A percentile compares a stretch with the other conserved stretches of the same genome.
Evolutionary conservation across 1,284 basidiomycete species (phyloP).

Genomic region (Rhizoctonia solani): DNA sequence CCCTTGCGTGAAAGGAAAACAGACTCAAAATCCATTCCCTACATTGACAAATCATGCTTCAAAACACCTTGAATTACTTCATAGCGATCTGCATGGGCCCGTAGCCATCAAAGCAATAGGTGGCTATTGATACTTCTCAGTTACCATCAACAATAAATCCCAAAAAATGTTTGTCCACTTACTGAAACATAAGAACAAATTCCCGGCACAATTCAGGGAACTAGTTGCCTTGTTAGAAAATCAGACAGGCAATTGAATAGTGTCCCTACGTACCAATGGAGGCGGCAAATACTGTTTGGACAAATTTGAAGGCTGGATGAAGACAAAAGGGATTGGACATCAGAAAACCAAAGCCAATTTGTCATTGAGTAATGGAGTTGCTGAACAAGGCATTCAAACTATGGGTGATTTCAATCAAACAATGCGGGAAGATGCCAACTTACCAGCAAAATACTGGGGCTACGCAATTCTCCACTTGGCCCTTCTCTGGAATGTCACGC

Average conservation of each 20-base stretch:
- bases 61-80: slow-evolving; percentile 35
- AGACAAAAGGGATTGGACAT: slow-evolving; percentile 13
- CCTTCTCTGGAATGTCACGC: slow-evolving; percentile 14
- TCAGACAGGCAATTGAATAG: slow-evolving; percentile 25
- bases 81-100: slow-evolving; percentile 37
- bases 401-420: neutral
- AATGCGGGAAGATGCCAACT: slow-evolving; percentile 4
- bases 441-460: slow-evolving; percentile 27
- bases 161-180: slow-evolving; percentile 25
- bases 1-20: slow-evolving; percentile 33
- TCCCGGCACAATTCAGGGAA: slow-evolving; percentile 25
- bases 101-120: slow-evolving; percentile 14
- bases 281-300: slow-evolving; percentile 39
- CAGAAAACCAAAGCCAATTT: slow-evolving; percentile 6
- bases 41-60: neutral
- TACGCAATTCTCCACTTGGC: neutral
- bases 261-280: slow-evolving; percentile 38
- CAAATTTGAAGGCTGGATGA: neutral
- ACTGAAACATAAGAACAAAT: slow-evolving; percentile 31
- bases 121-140: slow-evolving; percentile 35
- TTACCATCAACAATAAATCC: slow-evolving; percentile 38
- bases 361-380: slow-evolving; percentile 30
- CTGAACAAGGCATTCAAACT: slow-evolving; percentile 21
- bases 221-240: slow-evolving; percentile 35
- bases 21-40: slow-evolving; percentile 27